Percentiles rank a stretch among this genome's conserved stretches.
phyloP scores from a whole-genome alignment of 1,284 basidiomycete genomes.

The Calocybe gambosa region DNA sequence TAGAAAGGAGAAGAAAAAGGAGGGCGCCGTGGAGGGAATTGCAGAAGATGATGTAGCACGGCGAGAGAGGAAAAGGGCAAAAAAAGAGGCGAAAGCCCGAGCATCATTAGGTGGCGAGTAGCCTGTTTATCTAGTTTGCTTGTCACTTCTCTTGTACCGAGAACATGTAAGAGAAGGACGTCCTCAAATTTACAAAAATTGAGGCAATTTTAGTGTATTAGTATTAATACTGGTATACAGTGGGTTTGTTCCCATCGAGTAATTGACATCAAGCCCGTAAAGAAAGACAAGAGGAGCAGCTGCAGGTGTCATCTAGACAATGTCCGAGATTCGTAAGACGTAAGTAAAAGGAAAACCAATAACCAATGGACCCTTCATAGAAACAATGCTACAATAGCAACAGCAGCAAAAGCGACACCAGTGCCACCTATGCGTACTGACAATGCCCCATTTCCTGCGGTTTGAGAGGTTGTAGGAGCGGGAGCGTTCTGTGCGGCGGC shows the following conservation, averaged over 20 bases:
- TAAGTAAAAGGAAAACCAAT: slow-evolving; percentile 9
- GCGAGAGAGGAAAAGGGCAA: slow-evolving; percentile 54
- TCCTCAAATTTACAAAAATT: background rate
- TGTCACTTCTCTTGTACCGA: background rate
- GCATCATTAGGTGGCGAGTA: slow-evolving; percentile 38
- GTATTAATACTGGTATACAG: slow-evolving; percentile 21
- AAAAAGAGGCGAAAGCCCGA: slow-evolving; percentile 67
- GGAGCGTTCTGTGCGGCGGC: slow-evolving; percentile 21
- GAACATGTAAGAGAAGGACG: too few species aligned
- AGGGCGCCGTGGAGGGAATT: slow-evolving; percentile 34
- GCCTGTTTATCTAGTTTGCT: background rate
- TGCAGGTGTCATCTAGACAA: slow-evolving; percentile 24
- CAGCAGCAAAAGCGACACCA: slow-evolving; percentile 21
- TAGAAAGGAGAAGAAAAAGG: slow-evolving; percentile 50
- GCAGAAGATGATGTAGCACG: slow-evolving; percentile 48
- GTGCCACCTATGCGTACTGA: slow-evolving; percentile 24
- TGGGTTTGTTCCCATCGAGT: slow-evolving; percentile 1
- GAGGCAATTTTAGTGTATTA: slow-evolving; percentile 6
- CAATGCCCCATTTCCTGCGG: slow-evolving; percentile 22
- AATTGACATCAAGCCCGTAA: slow-evolving; percentile 17
- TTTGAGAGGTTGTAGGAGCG: slow-evolving; percentile 15
- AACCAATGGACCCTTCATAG: slow-evolving; percentile 15
- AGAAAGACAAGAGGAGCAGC: slow-evolving; percentile 3
- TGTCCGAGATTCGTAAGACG: slow-evolving; percentile 19
- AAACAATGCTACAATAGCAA: slow-evolving; percentile 21